Conservation (phyloP, 148 eudicot species). For the Silene conica region DNA sequence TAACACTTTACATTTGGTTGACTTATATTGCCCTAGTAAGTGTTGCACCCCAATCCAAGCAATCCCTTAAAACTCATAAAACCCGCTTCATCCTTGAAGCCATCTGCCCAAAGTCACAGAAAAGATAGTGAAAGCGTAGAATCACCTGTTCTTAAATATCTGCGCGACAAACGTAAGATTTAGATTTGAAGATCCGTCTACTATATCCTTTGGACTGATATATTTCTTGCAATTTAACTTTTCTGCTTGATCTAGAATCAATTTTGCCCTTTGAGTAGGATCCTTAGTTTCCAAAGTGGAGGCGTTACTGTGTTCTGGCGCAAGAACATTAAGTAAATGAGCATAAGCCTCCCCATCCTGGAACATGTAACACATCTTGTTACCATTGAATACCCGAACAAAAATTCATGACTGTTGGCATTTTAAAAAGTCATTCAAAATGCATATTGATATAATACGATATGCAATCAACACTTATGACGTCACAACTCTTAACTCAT, state of each 20-base stretch:
- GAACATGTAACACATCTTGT: conserved; percentile 12
- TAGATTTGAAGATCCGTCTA: conserved; percentile 72
- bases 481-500: neutral
- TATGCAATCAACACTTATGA: neutral
- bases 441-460: too few relatives aligned
- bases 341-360: conserved; percentile 94
- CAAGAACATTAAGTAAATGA: conserved; percentile 78
- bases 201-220: conserved; percentile 75
- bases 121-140: conserved; percentile 2
- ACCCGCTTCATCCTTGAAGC: neutral
- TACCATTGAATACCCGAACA: neutral
- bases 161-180: conserved; percentile 87
- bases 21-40: too few relatives aligned
- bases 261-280: conserved; percentile 67
- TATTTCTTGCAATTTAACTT: conserved; percentile 69
- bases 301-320: conserved; percentile 60
- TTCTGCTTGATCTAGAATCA: conserved; percentile 75
- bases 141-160: conserved; percentile 77
- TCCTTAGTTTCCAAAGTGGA: conserved; percentile 51
- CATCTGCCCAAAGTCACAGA: neutral
- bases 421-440: neutral
- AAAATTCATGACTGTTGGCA: neutral
- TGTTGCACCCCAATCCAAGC: too few relatives aligned
- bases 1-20: too few relatives aligned
- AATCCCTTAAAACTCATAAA: neutral